Conservation (phyloP, 306 rosid species). For the Malus orientalis region DNA sequence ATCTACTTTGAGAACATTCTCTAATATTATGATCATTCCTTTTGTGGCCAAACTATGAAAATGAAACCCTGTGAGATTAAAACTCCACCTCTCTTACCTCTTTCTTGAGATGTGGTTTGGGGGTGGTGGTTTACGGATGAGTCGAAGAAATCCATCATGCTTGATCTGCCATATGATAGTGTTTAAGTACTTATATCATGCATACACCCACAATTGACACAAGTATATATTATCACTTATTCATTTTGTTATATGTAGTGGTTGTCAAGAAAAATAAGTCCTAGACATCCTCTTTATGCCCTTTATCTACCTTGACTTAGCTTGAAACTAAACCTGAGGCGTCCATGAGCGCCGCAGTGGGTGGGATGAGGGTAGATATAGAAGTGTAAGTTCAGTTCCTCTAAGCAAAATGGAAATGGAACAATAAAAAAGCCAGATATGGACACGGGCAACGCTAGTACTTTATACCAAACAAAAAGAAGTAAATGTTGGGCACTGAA, state of each 20-base stretch:
- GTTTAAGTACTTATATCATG: not conserved
- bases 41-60: conserved; percentile 33
- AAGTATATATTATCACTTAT: not conserved
- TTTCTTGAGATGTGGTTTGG: conserved; percentile 16
- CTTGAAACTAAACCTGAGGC: not conserved
- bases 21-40: conserved; percentile 20
- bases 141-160: conserved; percentile 1
- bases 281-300: not conserved
- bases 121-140: conserved; percentile 4
- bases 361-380: not conserved
- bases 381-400: not conserved
- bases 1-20: conserved; percentile 29
- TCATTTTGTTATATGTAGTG: conserved; percentile 4
- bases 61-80: conserved; percentile 23
- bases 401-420: not conserved
- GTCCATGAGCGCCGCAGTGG: not conserved
- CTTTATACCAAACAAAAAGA: not conserved
- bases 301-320: not conserved
- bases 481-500: not conserved
- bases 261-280: conserved; percentile 1
- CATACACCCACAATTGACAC: not conserved
- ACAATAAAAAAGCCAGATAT: not conserved
- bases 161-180: not conserved
- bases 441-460: not conserved
- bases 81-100: not conserved